These are phyloP conservation scores for Withania somnifera DNA, from an alignment of 305 asterid genomes.

Conservation along the genomic window DNA sequence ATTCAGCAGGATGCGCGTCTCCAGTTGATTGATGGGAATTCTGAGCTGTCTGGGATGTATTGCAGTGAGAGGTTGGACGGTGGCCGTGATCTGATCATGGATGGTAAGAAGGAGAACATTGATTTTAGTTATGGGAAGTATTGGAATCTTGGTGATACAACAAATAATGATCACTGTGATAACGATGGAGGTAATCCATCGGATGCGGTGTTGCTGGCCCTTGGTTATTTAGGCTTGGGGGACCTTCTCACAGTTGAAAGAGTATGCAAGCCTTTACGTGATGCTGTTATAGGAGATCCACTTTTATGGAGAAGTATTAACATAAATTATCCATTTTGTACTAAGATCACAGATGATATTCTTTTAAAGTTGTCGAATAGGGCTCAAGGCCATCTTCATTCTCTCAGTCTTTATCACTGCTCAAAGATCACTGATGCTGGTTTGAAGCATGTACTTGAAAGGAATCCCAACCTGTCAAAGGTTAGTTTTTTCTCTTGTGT, in stretches of 20 bases:
- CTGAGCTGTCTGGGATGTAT: not conserved
- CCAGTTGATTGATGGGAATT: not conserved
- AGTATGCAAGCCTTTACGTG: slow-evolving; percentile 12
- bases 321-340: not conserved
- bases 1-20: not conserved
- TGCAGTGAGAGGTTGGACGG: not conserved
- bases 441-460: slow-evolving; percentile 10
- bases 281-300: slow-evolving; percentile 7
- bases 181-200: not conserved
- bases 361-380: slow-evolving; percentile 12
- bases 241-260: slow-evolving; percentile 9
- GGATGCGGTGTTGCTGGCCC: slow-evolving; percentile 4
- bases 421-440: slow-evolving; percentile 8
- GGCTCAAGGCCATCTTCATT: slow-evolving; percentile 10
- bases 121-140: not conserved
- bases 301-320: slow-evolving; percentile 13
- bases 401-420: slow-evolving; percentile 5
- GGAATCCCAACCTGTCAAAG: slow-evolving; percentile 9
- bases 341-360: slow-evolving; percentile 7
- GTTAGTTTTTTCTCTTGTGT: not conserved
- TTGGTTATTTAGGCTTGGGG: slow-evolving; percentile 2
- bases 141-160: not conserved
- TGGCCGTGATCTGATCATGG: not conserved
- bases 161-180: not conserved
- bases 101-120: not conserved